These are phyloP conservation scores for Talaromyces sp. DNA, from an alignment of 2,329 filamentous ascomycete species.

Conservation along the genomic window DNA sequence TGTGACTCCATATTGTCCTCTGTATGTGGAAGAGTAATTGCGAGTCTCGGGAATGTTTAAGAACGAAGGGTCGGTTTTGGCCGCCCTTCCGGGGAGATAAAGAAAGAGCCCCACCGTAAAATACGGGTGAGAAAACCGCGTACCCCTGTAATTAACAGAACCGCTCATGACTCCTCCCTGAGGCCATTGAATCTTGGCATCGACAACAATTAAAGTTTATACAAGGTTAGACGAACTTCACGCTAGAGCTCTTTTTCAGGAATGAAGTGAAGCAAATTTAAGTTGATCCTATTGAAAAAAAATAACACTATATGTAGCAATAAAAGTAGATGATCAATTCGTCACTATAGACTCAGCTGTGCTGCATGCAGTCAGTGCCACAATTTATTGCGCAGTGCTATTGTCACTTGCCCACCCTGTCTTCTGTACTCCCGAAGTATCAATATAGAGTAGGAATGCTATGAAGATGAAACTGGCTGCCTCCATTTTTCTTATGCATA, in stretches of 20 bases:
- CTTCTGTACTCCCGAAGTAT: too few relatives aligned
- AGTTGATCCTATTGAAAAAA: too few relatives aligned
- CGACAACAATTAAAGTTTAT: neutral
- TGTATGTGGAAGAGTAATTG: neutral
- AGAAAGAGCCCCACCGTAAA: neutral
- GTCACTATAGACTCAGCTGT: neutral
- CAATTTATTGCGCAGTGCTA: neutral
- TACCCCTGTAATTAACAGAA: neutral
- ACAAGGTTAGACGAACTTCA: too few relatives aligned
- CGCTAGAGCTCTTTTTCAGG: too few relatives aligned
- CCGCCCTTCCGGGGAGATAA: neutral
- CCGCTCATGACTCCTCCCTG: neutral
- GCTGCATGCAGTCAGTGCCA: too few relatives aligned
- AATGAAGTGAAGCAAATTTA: too few relatives aligned
- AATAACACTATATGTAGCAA: too few relatives aligned
- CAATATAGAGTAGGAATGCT: neutral
- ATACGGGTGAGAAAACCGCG: too few relatives aligned
- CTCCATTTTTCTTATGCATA: neutral
- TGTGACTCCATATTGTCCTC: neutral
- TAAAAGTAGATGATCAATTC: neutral
- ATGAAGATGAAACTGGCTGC: neutral
- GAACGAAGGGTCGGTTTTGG: neutral
- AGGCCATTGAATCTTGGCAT: neutral
- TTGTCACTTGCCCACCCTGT: neutral
- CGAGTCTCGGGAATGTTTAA: neutral